phyloP scores from a whole-genome alignment of 768 basidiomycete species.

The Atractiella rhizophila region DNA sequence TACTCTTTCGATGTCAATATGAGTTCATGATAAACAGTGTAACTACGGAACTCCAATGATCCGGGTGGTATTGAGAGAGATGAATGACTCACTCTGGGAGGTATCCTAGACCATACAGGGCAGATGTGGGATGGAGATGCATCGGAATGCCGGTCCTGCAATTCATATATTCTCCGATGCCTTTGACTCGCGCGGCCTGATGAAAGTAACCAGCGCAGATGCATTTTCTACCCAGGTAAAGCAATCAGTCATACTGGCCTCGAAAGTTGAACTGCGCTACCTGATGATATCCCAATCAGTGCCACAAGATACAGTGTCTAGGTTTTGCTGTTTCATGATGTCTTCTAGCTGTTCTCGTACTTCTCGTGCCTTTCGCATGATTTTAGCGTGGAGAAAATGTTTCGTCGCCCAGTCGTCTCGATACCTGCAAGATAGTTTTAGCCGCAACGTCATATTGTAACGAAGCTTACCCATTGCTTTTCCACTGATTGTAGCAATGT shows the following conservation, averaged over 20 bases:
- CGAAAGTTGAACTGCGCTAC: constrained; percentile 21
- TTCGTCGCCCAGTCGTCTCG: constrained; percentile 84
- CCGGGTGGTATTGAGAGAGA: constrained; percentile 27
- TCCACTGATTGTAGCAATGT: constrained; percentile 97
- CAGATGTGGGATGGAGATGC: constrained; percentile 87
- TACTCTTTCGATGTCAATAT: constrained; percentile 30
- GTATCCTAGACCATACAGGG: constrained; percentile 76
- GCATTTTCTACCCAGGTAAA: constrained; percentile 42
- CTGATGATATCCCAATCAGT: constrained; percentile 81
- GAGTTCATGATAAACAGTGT: constrained; percentile 65
- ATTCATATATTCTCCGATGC: constrained; percentile 96
- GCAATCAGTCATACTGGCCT: background rate
- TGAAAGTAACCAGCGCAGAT: constrained; percentile 97
- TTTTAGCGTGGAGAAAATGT: constrained; percentile 89
- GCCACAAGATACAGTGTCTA: constrained; percentile 69
- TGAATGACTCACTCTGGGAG: background rate
- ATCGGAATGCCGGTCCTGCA: constrained; percentile 78
- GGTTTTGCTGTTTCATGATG: constrained; percentile 98
- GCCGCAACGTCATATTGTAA: background rate
- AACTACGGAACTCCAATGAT: constrained; percentile 83
- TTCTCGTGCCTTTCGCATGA: constrained; percentile 80
- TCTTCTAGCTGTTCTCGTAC: constrained; percentile 88
- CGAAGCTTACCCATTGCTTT: constrained; percentile 52
- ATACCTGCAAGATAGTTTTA: constrained; percentile 29
- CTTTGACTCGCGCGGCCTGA: constrained; percentile 91